Conservation (phyloP, 2,329 filamentous ascomycete species). For the Microdochium bolleyi region DNA sequence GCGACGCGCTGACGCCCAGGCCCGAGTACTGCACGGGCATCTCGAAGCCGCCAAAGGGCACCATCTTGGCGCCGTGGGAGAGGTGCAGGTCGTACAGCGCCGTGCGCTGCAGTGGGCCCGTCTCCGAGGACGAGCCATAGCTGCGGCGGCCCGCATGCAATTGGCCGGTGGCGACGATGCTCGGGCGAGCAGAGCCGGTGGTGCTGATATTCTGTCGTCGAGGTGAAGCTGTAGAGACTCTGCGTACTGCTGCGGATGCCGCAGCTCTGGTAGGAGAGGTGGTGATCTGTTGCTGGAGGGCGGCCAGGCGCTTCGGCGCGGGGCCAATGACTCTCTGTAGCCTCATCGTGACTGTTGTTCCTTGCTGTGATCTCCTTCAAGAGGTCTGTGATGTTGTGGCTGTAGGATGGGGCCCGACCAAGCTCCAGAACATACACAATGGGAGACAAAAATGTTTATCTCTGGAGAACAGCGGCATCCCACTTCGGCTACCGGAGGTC, state of each 20-base stretch:
- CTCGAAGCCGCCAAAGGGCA: constrained; percentile 85
- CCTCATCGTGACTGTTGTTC: background rate
- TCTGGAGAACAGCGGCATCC: background rate
- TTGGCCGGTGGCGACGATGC: background rate
- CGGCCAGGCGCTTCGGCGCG: background rate
- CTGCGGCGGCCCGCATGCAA: background rate
- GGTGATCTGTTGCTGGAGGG: background rate
- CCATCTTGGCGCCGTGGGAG: constrained; percentile 80
- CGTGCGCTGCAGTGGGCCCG: constrained; percentile 46
- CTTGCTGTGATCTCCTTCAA: background rate
- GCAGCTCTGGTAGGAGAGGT: background rate
- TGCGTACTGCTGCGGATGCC: background rate
- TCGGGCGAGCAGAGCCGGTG: background rate
- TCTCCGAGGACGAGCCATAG: constrained; percentile 11
- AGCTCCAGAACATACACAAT: too few species aligned
- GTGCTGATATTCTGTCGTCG: background rate
- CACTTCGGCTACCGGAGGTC: background rate
- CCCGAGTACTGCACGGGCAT: constrained; percentile 89
- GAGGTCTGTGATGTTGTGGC: background rate
- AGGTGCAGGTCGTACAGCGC: constrained; percentile 74
- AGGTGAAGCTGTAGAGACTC: background rate
- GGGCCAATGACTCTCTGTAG: background rate
- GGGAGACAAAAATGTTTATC: background rate
- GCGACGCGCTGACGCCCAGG: constrained; percentile 72
- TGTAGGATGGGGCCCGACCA: background rate